Percentiles rank a stretch among this genome's conserved stretches.
These are phyloP conservation scores for Aegle marmelos DNA, from an alignment of 345 rosid genomes.

Conservation along the genomic window DNA sequence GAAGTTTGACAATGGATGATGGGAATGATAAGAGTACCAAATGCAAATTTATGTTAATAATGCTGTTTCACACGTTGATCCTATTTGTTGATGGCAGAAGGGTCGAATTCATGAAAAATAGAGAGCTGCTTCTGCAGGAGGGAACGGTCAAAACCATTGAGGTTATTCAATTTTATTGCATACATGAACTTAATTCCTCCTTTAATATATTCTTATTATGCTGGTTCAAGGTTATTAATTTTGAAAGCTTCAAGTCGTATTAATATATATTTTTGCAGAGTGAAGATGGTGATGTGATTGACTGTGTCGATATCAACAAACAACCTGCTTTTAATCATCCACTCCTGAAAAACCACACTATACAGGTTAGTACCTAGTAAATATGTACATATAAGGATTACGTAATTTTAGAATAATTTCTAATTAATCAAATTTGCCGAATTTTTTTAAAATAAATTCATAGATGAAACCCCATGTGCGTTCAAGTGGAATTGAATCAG, in stretches of 20 bases:
- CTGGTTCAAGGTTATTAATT: no score
- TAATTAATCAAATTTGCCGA: not conserved
- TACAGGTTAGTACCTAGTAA: conserved; percentile 4
- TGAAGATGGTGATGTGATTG: conserved; percentile 12
- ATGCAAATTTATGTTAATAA: not conserved
- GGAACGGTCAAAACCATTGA: conserved; percentile 1
- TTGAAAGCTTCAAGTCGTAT: not conserved
- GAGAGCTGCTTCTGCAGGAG: not conserved
- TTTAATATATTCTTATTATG: no score
- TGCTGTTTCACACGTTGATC: not conserved
- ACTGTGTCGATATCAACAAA: conserved; percentile 28
- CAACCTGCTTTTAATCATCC: conserved; percentile 35
- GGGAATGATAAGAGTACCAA: not conserved
- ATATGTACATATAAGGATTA: no score
- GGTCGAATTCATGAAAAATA: not conserved
- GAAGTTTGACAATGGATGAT: not conserved
- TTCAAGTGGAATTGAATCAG: not conserved
- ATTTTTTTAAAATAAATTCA: not conserved
- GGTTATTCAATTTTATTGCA: not conserved
- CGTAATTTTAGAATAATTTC: not conserved
- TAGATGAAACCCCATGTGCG: conserved; percentile 24
- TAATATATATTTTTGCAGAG: not conserved
- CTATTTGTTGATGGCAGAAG: not conserved
- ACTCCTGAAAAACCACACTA: conserved; percentile 21
- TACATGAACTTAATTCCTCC: no score